Percentiles rank a stretch among this genome's conserved stretches.
phyloP scores from a whole-genome alignment of 495 filamentous ascomycete species.

The Tuber borchii region DNA sequence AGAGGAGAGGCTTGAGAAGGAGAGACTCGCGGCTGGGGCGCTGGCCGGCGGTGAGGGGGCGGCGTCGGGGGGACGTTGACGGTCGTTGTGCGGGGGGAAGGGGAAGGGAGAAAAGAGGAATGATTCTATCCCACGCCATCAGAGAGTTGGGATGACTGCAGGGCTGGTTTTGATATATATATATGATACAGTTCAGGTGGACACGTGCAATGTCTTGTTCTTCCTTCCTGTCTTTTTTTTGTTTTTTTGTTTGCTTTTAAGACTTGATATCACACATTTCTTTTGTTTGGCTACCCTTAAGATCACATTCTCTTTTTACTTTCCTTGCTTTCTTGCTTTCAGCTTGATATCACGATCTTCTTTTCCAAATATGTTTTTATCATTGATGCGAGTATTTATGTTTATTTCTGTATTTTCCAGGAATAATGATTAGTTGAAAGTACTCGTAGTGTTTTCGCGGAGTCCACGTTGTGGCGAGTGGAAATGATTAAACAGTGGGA shows the following conservation, averaged over 20 bases:
- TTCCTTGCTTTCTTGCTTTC: neutral
- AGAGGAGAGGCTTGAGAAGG: slow-evolving; percentile 71
- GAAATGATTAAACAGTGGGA: neutral
- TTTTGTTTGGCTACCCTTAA: neutral
- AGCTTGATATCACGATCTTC: neutral
- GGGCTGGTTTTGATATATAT: neutral
- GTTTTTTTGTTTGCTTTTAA: neutral
- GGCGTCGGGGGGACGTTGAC: neutral
- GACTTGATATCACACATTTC: neutral
- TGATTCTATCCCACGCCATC: neutral
- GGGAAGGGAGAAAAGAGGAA: neutral
- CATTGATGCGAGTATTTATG: neutral
- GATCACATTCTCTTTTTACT: neutral
- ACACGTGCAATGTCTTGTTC: neutral
- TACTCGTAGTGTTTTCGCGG: neutral
- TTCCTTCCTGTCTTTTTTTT: neutral
- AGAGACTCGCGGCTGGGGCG: slow-evolving; percentile 40
- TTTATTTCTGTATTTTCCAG: neutral
- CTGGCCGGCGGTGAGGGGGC: neutral
- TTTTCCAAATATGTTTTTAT: neutral
- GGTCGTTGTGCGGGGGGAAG: neutral
- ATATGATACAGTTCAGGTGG: neutral
- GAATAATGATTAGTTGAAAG: neutral
- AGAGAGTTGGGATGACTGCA: neutral
- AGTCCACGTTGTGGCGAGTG: neutral